Evolutionary conservation across 805 yeast species (phyloP), one percentile per base, ranked within the genome.

Genomic region (Pichia heedii): DNA sequence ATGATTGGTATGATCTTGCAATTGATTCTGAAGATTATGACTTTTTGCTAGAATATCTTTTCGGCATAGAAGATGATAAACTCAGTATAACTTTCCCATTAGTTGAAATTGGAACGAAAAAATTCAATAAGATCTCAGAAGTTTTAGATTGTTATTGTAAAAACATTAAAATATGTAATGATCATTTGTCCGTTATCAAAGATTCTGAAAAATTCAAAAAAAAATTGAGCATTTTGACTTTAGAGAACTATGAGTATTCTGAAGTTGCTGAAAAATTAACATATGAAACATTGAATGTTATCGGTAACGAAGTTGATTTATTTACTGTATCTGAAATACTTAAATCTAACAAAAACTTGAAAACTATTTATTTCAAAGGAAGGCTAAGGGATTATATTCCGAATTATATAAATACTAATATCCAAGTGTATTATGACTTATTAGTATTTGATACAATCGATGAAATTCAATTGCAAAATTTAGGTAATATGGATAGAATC

Each of bases 191-290:
- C 7, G 45, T 44, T 21, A 43, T 50, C 8, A 46, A 44, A 37
- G 39, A 39, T 32, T 43, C 51, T 1, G 36, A 40, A 16, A 29
- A 37, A 2, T 29, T 49, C 2, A 40, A 41, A 11, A 13, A 8
- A 11, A 49, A 49, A 27, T 37, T 50, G n/a, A 18, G 27, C 7
- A 37, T 43, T 11, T 22, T 50, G 9, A 39, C 48, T 13, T 8
- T 50, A 11, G 34, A 36, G 13, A 42, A 47, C 26, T 50, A 49
- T 26, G 49, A 50, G 30, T 42, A 50, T 36, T 47, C 44, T n/a
- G 49, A 49, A 27, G 22, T 43, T 22, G 45, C 47, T 18, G 32
- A 39, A 20, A 42, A 41, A 19, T 39, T 44, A 20, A 32, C 41
- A 8, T 42, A 41, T 20, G 41, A 38, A 36, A 47, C 49, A 15